Evolutionary conservation across 2,329 filamentous ascomycete genomes (phyloP).

Genomic region (Colletotrichum scovillei): DNA sequence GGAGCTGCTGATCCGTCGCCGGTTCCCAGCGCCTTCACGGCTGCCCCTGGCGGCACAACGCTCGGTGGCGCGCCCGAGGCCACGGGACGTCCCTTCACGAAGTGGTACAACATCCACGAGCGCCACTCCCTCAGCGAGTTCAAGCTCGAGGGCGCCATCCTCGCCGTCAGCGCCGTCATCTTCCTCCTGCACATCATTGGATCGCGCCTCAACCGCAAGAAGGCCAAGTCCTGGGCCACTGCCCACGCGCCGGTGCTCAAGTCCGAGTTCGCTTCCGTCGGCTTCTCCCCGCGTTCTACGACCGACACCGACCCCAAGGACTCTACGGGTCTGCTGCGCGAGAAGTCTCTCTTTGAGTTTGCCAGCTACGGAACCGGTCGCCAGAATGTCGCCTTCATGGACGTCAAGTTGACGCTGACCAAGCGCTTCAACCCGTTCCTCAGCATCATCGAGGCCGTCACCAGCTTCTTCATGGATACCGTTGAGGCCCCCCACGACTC

Average conservation of each 20-base stretch:
- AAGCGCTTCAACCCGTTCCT: slow-evolving; percentile 88
- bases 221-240: slow-evolving; percentile 83
- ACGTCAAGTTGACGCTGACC: slow-evolving; percentile 82
- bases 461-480: slow-evolving; percentile 85
- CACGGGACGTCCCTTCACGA: slow-evolving; percentile 77
- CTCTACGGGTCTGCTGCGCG: slow-evolving; percentile 71
- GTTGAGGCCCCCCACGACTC: slow-evolving; percentile 76
- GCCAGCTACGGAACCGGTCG: slow-evolving; percentile 89
- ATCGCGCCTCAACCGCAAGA: slow-evolving; percentile 80
- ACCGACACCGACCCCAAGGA: slow-evolving; percentile 57
- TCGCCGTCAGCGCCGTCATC: slow-evolving; percentile 79
- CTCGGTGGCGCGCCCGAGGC: slow-evolving; percentile 57
- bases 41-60: slow-evolving; percentile 58
- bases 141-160: slow-evolving; percentile 84
- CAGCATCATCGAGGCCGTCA: slow-evolving; percentile 69
- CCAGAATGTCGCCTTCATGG: slow-evolving; percentile 91
- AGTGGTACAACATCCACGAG: slow-evolving; percentile 98
- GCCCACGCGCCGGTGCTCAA: slow-evolving; percentile 78
- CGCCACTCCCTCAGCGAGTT: slow-evolving; percentile 87
- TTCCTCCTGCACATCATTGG: slow-evolving; percentile 86
- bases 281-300: slow-evolving; percentile 73
- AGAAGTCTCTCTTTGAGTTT: slow-evolving; percentile 90
- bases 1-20: slow-evolving; percentile 76
- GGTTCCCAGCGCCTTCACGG: slow-evolving; percentile 52
- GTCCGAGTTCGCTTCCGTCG: slow-evolving; percentile 88